A percentile compares a stretch with the other conserved stretches of the same genome.
Evolutionary conservation across 2,329 filamentous ascomycete genomes (phyloP).

Genomic region (Colletotrichum truncatum): DNA sequence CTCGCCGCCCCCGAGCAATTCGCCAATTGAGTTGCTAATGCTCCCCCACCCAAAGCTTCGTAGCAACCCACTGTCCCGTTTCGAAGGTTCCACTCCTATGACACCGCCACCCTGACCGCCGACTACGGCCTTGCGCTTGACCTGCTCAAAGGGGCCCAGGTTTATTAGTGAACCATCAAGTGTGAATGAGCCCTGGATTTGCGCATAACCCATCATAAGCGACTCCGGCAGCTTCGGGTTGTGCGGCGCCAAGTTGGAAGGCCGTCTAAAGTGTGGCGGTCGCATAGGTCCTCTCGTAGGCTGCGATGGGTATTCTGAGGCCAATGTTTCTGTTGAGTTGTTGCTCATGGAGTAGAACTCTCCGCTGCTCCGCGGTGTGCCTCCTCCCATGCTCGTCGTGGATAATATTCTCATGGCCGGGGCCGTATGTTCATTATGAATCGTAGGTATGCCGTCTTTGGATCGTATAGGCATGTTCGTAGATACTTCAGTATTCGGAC

Average conservation of each 20-base stretch:
- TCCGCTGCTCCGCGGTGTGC: constrained; percentile 88
- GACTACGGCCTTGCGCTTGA: constrained; percentile 92
- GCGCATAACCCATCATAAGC: constrained; percentile 97
- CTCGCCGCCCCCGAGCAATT: constrained; percentile 85
- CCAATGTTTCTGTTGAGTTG: constrained; percentile 91
- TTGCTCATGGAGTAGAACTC: constrained; percentile 97
- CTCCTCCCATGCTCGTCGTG: constrained; percentile 76
- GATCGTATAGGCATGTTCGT: constrained; percentile 46
- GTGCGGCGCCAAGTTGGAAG: constrained; percentile 52
- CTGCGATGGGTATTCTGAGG: constrained; percentile 81
- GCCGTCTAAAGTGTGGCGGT: constrained; percentile 56
- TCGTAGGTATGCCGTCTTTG: constrained; percentile 57
- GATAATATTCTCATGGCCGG: constrained; percentile 78
- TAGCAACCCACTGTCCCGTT: constrained; percentile 81
- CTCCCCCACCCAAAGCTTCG: constrained; percentile 88
- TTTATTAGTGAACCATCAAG: constrained; percentile 93
- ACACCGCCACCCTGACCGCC: constrained; percentile 89
- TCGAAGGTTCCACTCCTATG: constrained; percentile 78
- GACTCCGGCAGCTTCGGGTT: constrained; percentile 72
- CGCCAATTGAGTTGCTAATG: constrained; percentile 87
- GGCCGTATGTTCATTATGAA: constrained; percentile 63
- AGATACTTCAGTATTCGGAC: constrained; percentile 41
- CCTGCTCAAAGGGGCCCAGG: constrained; percentile 89
- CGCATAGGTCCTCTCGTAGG: constrained; percentile 45
- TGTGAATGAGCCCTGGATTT: constrained; percentile 91